These are phyloP conservation scores for Pythium sp. DNA, from an alignment of 352 stramenopile species.

Conservation along the genomic window DNA sequence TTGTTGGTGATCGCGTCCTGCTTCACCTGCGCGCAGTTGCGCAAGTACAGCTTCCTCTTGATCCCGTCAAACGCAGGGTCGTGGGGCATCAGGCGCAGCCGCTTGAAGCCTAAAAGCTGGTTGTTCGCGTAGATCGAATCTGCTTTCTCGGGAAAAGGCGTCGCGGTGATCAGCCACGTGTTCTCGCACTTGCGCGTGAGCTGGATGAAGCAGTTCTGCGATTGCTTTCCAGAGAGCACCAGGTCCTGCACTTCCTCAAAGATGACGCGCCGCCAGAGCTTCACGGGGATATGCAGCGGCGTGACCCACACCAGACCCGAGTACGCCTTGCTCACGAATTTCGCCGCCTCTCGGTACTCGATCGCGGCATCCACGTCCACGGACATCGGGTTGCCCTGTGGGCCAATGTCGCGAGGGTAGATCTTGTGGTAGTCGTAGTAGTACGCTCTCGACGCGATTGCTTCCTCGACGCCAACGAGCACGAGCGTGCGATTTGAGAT, in stretches of 20 bases:
- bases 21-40: conserved; percentile 80
- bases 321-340: conserved; percentile 83
- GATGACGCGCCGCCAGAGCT: conserved; percentile 74
- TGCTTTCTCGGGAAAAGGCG: conserved; percentile 74
- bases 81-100: conserved; percentile 56
- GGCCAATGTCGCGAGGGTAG: conserved; percentile 41
- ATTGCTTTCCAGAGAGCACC: conserved; percentile 62
- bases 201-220: conserved; percentile 84
- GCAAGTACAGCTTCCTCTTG: conserved; percentile 85
- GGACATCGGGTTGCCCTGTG: conserved; percentile 30
- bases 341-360: conserved; percentile 71
- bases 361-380: conserved; percentile 44
- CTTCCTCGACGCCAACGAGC: conserved; percentile 74
- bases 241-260: conserved; percentile 89
- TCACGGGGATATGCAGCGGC: conserved; percentile 55
- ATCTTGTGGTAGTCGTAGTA: conserved; percentile 66
- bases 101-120: conserved; percentile 81
- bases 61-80: conserved; percentile 85
- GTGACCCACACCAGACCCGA: conserved; percentile 68
- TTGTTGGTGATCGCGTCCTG: conserved; percentile 79
- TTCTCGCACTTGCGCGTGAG: conserved; percentile 71
- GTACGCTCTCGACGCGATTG: conserved; percentile 52
- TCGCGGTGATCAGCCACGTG: conserved; percentile 86
- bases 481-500: conserved; percentile 83
- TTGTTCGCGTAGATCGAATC: conserved; percentile 89